Evolutionary conservation across 2,329 filamentous ascomycete species (phyloP).

Genomic region (Trichoderma hamatum): DNA sequence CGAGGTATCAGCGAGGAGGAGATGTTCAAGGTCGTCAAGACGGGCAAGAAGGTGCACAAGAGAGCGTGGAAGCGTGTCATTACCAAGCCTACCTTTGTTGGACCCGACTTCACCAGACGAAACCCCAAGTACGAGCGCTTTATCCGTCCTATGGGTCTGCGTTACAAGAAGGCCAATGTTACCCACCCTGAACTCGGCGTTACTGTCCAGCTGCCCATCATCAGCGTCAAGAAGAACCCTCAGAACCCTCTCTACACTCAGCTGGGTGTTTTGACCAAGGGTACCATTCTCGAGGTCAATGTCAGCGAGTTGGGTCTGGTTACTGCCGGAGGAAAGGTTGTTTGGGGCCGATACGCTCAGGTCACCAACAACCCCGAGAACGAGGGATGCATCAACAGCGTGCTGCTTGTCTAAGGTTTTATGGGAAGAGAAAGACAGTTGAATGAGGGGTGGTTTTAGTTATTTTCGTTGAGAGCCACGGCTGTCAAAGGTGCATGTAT

Average conservation of each 20-base stretch:
- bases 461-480: constrained; percentile 4
- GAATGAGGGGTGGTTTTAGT: not conserved
- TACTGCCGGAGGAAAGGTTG: constrained; percentile 88
- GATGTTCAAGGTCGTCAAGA: constrained; percentile 97
- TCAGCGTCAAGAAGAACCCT: constrained; percentile 68
- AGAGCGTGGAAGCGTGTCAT: constrained; percentile 77
- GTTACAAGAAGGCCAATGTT: constrained; percentile 58
- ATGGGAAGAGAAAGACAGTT: not conserved
- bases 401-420: constrained; percentile 38
- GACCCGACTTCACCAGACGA: constrained; percentile 82
- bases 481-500: constrained; percentile 33
- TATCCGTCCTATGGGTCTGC: constrained; percentile 54
- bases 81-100: constrained; percentile 72
- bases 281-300: constrained; percentile 83
- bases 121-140: constrained; percentile 76
- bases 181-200: constrained; percentile 79
- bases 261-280: constrained; percentile 84
- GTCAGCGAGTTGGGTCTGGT: constrained; percentile 89
- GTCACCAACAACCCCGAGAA: constrained; percentile 53
- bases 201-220: constrained; percentile 83
- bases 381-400: constrained; percentile 51
- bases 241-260: constrained; percentile 92
- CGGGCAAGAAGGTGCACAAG: constrained; percentile 90
- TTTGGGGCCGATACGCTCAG: constrained; percentile 80
- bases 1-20: constrained; percentile 90